Percentiles rank a stretch among this genome's conserved stretches.
Evolutionary conservation across 1,284 basidiomycete species (phyloP).

Genomic region (Puccinia sorghi): DNA sequence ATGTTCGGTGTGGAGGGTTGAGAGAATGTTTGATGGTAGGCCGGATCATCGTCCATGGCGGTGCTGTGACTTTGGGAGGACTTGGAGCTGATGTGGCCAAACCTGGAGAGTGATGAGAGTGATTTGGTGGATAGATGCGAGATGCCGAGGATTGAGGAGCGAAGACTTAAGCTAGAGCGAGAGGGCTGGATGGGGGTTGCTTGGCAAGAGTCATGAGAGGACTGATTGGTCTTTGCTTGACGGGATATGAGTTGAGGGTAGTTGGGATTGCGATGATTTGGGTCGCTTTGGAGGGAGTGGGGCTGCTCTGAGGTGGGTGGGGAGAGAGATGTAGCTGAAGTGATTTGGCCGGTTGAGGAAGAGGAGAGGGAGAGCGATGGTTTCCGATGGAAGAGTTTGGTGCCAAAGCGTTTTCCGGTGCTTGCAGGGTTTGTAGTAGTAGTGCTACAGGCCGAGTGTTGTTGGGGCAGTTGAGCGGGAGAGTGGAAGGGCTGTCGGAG

Average conservation of each 20-base stretch:
- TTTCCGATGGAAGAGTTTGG: slow-evolving; percentile 12
- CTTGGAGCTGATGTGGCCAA: neutral
- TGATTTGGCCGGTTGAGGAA: neutral
- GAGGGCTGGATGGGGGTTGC: no score
- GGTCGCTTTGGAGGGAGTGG: neutral
- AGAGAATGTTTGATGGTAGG: slow-evolving; percentile 14
- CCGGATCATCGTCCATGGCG: slow-evolving; percentile 8
- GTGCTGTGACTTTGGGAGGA: neutral
- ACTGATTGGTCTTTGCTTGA: neutral
- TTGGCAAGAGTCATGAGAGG: neutral
- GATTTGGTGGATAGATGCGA: slow-evolving; percentile 25
- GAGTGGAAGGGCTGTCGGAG: neutral
- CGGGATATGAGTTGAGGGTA: neutral
- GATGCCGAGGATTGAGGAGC: slow-evolving; percentile 11
- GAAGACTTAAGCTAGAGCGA: neutral
- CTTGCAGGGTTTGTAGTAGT: neutral
- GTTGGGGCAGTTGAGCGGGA: neutral
- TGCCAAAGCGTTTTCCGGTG: neutral
- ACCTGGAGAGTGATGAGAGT: slow-evolving; percentile 14
- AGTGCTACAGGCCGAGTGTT: no score
- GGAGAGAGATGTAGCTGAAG: neutral
- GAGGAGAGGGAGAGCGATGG: slow-evolving; percentile 15
- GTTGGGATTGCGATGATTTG: neutral
- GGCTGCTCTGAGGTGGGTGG: slow-evolving; percentile 13
- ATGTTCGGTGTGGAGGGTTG: slow-evolving; percentile 26